Evolutionary conservation across 148 eudicot species (phyloP).

Genomic region (Selenicereus undatus): DNA sequence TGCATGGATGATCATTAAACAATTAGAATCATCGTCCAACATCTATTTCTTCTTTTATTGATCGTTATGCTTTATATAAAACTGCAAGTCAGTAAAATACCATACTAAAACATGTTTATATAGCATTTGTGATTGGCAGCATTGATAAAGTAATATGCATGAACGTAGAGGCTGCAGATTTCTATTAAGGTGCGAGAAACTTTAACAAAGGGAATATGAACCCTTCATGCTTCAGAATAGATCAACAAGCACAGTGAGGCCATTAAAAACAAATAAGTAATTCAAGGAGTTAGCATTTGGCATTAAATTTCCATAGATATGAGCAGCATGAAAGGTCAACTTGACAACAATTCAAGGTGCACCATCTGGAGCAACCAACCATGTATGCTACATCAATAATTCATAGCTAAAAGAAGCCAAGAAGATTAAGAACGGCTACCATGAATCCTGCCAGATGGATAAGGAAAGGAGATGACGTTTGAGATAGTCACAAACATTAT

Average conservation of each 20-base stretch:
- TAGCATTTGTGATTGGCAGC: neutral
- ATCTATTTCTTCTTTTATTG: neutral
- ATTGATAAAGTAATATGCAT: neutral
- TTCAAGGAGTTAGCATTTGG: neutral
- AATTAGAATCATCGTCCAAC: neutral
- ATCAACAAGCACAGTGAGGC: neutral
- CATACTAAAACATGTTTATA: neutral
- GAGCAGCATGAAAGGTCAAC: neutral
- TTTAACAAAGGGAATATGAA: neutral
- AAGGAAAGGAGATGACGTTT: conserved; percentile 29
- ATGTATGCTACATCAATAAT: neutral
- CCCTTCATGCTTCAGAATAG: neutral
- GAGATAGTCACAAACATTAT: conserved; percentile 47
- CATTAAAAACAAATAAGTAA: too few relatives aligned
- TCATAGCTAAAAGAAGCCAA: neutral
- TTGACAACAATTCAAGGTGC: neutral
- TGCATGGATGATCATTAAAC: neutral
- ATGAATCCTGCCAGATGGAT: conserved; percentile 57
- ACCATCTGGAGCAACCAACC: neutral
- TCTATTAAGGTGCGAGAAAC: neutral
- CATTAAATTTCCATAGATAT: neutral
- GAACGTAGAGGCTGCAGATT: neutral
- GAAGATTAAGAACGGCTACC: conserved; percentile 34
- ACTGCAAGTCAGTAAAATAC: neutral
- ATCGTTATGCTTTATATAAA: neutral